Percentiles rank a stretch among this genome's conserved stretches.
Evolutionary conservation across 176 grass and related monocot species (phyloP).

Genomic region (Avena atlantica): DNA sequence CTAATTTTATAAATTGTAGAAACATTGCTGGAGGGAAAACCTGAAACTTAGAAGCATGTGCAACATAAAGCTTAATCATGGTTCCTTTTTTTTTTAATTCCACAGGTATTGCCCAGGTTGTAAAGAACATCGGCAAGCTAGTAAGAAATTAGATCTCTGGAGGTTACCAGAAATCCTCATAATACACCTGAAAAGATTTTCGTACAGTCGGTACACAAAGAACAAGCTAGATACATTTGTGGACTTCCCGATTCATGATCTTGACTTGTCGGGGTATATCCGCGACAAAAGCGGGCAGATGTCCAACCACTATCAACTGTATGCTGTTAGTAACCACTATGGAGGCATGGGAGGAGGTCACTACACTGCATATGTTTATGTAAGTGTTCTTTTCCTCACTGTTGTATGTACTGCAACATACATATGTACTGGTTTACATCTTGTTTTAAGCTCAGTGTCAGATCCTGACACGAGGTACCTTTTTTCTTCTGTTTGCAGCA

Average conservation of each 20-base stretch:
- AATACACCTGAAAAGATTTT: conserved; percentile 94
- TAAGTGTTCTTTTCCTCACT: conserved; percentile 47
- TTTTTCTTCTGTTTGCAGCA: conserved; percentile 53
- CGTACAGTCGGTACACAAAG: conserved; percentile 82
- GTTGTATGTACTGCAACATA: not conserved
- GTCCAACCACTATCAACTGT: conserved; percentile 68
- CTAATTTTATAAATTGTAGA: not conserved
- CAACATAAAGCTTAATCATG: not conserved
- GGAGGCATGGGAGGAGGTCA: conserved; percentile 94
- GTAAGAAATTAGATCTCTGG: conserved; percentile 95
- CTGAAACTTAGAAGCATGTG: not conserved
- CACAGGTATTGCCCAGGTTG: conserved; percentile 87
- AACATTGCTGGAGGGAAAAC: not conserved
- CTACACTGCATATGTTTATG: conserved; percentile 91
- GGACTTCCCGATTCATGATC: conserved; percentile 87
- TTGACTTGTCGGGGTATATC: conserved; percentile 82
- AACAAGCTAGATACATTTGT: conserved; percentile 92
- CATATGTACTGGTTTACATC: not conserved
- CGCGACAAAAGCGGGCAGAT: conserved; percentile 43
- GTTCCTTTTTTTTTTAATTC: conserved; percentile 3
- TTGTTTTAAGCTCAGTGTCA: not conserved
- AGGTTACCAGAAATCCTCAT: conserved; percentile 95
- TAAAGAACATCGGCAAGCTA: conserved; percentile 86
- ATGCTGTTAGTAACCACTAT: conserved; percentile 94
- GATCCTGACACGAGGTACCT: not conserved